A percentile compares a stretch with the other conserved stretches of the same genome.
Evolutionary conservation across 2,329 filamentous ascomycete species (phyloP).

Genomic region (Aspergillus quadrilineatus): DNA sequence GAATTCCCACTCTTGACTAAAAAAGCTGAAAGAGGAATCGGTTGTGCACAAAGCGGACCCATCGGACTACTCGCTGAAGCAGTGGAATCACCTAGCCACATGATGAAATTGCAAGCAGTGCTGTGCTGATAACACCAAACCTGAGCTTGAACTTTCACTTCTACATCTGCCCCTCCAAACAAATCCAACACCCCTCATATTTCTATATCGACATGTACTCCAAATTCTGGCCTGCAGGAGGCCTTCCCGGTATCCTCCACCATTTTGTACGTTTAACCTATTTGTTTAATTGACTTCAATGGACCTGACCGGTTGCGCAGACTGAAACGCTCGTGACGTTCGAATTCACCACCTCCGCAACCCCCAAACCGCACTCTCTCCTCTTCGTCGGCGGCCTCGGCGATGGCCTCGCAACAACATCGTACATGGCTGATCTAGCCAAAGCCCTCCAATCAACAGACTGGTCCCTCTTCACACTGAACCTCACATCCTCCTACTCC

Average conservation of each 20-base stretch:
- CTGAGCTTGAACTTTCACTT: background rate
- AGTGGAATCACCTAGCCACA: background rate
- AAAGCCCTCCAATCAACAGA: slow-evolving; percentile 45
- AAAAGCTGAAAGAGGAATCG: background rate
- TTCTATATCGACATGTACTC: slow-evolving; percentile 28
- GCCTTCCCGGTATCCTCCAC: slow-evolving; percentile 37
- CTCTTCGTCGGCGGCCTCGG: slow-evolving; percentile 60
- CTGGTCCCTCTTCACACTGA: slow-evolving; percentile 57
- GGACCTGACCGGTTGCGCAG: slow-evolving; percentile 10
- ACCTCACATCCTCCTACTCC: slow-evolving; percentile 53
- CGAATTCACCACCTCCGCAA: slow-evolving; percentile 35
- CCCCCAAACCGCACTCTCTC: slow-evolving; percentile 48
- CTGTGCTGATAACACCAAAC: background rate
- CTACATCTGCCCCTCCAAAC: slow-evolving; percentile 4
- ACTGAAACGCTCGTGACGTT: slow-evolving; percentile 41
- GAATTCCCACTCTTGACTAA: background rate
- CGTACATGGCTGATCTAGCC: slow-evolving; percentile 54
- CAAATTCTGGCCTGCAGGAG: slow-evolving; percentile 39
- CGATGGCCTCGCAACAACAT: slow-evolving; percentile 57
- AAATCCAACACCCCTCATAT: background rate
- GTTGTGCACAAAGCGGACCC: background rate
- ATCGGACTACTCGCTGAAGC: background rate
- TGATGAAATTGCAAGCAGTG: background rate
- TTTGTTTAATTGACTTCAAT: background rate
- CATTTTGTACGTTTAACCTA: slow-evolving; percentile 32